phyloP scores from a whole-genome alignment of 768 basidiomycete species.

The Amanita muscaria region DNA sequence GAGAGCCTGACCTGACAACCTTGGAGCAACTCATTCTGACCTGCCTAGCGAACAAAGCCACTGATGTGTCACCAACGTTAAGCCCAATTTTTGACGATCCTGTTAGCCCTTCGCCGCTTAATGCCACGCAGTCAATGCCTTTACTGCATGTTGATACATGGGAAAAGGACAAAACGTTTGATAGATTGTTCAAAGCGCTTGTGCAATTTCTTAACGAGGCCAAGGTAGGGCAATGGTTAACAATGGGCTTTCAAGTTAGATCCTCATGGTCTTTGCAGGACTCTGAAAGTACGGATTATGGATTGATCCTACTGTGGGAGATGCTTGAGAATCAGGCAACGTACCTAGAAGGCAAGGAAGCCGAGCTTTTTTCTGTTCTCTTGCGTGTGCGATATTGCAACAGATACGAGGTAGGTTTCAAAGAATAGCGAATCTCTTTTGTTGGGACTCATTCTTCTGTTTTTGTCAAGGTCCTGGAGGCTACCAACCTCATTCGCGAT shows the following conservation, averaged over 20 bases:
- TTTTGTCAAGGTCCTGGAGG: slow-evolving; percentile 60
- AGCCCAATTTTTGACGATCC: slow-evolving; percentile 44
- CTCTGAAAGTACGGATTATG: slow-evolving; percentile 64
- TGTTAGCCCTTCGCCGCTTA: slow-evolving; percentile 50
- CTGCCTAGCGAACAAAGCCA: slow-evolving; percentile 50
- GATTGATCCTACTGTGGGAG: slow-evolving; percentile 77
- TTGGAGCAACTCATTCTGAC: slow-evolving; percentile 62
- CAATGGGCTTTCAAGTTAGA: no score
- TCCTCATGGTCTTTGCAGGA: slow-evolving; percentile 28
- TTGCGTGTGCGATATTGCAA: slow-evolving; percentile 68
- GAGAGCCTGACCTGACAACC: slow-evolving; percentile 38
- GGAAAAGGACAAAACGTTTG: slow-evolving; percentile 64
- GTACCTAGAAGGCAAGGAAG: slow-evolving; percentile 73
- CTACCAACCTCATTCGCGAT: slow-evolving; percentile 76
- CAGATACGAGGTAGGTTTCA: slow-evolving; percentile 50
- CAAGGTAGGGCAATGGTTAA: slow-evolving; percentile 33
- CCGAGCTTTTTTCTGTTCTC: slow-evolving; percentile 63
- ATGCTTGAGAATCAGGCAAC: slow-evolving; percentile 65
- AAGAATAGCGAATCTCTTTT: neutral
- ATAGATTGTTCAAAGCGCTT: slow-evolving; percentile 59
- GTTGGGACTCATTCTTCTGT: slow-evolving; percentile 5
- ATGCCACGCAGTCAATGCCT: slow-evolving; percentile 31
- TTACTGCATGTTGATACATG: slow-evolving; percentile 54
- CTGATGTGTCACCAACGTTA: slow-evolving; percentile 44
- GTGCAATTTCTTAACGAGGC: slow-evolving; percentile 51